phyloP scores from a whole-genome alignment of 2,329 filamentous ascomycete genomes.

The Atkinsonella hypoxylon region DNA sequence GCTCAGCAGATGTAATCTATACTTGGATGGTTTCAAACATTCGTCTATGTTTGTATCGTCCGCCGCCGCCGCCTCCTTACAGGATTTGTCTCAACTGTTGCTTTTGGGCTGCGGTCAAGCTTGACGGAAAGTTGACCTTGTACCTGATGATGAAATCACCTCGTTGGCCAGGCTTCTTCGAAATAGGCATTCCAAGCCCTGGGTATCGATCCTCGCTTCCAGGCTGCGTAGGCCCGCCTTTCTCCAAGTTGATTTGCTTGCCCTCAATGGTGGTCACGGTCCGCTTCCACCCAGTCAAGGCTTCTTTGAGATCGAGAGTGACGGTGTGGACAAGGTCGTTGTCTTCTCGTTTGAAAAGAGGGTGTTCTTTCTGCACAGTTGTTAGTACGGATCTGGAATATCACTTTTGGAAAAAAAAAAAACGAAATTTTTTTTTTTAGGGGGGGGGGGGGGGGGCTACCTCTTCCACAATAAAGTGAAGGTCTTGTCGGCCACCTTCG shows the following conservation, averaged over 20 bases:
- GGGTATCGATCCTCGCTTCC: constrained; percentile 75
- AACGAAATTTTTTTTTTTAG: no score
- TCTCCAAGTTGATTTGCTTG: constrained; percentile 68
- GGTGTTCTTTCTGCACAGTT: constrained; percentile 62
- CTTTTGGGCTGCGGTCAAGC: constrained; percentile 68
- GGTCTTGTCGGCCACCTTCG: constrained; percentile 86
- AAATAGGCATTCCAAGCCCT: constrained; percentile 82
- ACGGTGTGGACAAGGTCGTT: constrained; percentile 74
- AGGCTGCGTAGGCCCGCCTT: constrained; percentile 74
- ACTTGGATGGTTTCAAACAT: background rate
- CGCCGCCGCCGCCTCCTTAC: constrained; percentile 20
- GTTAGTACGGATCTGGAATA: constrained; percentile 5
- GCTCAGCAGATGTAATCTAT: background rate
- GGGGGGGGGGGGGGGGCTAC: constrained; percentile 36
- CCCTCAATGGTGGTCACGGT: constrained; percentile 92
- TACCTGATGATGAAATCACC: constrained; percentile 85
- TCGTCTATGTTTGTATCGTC: background rate
- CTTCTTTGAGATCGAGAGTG: constrained; percentile 82
- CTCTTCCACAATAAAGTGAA: constrained; percentile 92
- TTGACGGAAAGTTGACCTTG: constrained; percentile 84
- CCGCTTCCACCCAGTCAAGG: constrained; percentile 83
- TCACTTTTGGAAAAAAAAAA: no score
- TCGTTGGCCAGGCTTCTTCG: constrained; percentile 73
- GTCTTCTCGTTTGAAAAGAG: constrained; percentile 73
- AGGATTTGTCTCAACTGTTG: constrained; percentile 69